Percentiles rank a stretch among this genome's conserved stretches.
phyloP scores from a whole-genome alignment of 306 rosid genomes.

The Dryas alaskensis region DNA sequence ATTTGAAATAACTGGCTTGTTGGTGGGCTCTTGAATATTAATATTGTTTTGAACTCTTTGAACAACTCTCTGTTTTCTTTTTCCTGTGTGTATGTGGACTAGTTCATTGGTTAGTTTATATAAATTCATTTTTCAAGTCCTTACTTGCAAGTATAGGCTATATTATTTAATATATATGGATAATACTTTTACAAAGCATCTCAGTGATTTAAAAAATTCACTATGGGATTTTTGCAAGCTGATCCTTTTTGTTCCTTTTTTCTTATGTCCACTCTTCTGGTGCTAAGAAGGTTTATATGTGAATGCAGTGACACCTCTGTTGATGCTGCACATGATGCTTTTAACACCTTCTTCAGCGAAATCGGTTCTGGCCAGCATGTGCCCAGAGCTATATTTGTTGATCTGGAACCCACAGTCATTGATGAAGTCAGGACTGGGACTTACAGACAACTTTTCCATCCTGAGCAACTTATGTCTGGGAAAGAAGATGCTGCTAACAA shows the following conservation, averaged over 20 bases:
- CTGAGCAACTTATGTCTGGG: conserved; percentile 68
- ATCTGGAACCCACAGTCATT: conserved; percentile 66
- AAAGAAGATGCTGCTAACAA: conserved; percentile 83
- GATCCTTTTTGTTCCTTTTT: not conserved
- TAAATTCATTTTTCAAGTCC: not conserved
- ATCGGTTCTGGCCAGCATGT: conserved; percentile 63
- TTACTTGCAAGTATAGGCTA: not conserved
- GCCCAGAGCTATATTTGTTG: conserved; percentile 73
- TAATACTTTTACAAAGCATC: not conserved
- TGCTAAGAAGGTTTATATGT: conserved; percentile 24
- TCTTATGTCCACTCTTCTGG: not conserved
- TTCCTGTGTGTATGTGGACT: not conserved
- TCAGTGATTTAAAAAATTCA: not conserved
- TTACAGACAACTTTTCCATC: conserved; percentile 68
- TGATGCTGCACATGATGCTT: conserved; percentile 48
- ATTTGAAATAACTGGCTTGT: not conserved
- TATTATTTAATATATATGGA: not conserved
- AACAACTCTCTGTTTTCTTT: not conserved
- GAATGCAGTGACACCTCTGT: conserved; percentile 53
- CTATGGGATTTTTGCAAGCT: not conserved
- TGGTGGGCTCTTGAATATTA: not conserved
- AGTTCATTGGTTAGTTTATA: not conserved
- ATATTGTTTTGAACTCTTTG: not conserved
- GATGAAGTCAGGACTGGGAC: conserved; percentile 65
- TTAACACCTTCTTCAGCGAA: conserved; percentile 74